Evolutionary conservation across 2,329 filamentous ascomycete genomes (phyloP), one percentile per base, ranked within the genome.

Genomic region (Lojkania enalia): DNA sequence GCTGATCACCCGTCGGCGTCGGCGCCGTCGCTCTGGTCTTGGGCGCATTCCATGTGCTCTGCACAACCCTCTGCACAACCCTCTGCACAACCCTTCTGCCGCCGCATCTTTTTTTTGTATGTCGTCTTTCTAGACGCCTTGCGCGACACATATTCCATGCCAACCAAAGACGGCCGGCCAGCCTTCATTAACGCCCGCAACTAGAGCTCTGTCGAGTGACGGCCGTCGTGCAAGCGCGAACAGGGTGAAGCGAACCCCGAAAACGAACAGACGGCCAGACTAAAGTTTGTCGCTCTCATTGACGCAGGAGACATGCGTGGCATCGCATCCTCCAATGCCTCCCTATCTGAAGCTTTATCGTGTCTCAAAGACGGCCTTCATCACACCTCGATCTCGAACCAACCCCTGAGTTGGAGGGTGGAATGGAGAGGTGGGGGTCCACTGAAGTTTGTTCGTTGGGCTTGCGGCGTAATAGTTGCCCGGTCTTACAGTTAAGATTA

Each of bases 1-100:
- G 66, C 48, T 58, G 57, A 67, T 68, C 64, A 68, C 57, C 65
- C 65, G 63, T 60, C 54, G 33, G 38, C 48, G 58, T 66, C 64
- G 65, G 62, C n/a, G n/a, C n/a, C n/a, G n/a, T n/a, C n/a, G n/a
- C n/a, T n/a, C n/a, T n/a, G n/a, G n/a, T n/a, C 64, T 67, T 57
- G 52, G 58, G 57, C 51, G 51, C 49, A n/a, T n/a, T 43, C 55
- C 53, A 57, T 52, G 54, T 55, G 42, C 44, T 46, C 51, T 51
- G 53, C 52, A 54, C 42, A 48, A 27, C 25, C n/a, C 25, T 27
- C 25, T 27, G 25, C n/a, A n/a, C n/a, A n/a, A n/a, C n/a, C n/a
- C n/a, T n/a, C 16, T 9, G 14, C 7, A 33, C 23, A 44, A 48
- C 40, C n/a, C 46, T 38, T 29, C 35, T 51, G 33, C 29, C 51